phyloP scores from a whole-genome alignment of 441 rosid species.

The Hura crepitans region DNA sequence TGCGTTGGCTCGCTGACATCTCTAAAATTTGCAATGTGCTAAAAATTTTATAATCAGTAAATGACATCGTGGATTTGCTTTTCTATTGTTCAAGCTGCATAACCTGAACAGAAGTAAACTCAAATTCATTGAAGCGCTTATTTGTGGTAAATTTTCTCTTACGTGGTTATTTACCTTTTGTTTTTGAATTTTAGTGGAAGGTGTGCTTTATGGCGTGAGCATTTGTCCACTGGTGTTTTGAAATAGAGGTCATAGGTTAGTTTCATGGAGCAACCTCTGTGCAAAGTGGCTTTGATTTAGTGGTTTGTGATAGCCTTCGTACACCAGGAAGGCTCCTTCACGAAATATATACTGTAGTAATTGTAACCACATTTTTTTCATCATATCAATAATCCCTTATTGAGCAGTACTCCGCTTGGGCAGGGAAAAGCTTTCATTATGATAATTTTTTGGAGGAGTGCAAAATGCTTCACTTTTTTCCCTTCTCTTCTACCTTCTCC shows the following conservation, averaged over 20 bases:
- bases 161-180: background rate
- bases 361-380: background rate
- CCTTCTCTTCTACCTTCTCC: too few relatives aligned
- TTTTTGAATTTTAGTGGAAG: background rate
- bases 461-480: too few relatives aligned
- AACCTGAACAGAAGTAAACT: background rate
- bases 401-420: background rate
- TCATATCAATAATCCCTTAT: background rate
- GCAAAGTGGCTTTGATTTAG: too few relatives aligned
- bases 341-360: background rate
- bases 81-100: background rate
- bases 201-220: background rate
- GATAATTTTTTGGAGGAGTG: background rate
- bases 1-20: background rate
- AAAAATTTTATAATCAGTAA: background rate
- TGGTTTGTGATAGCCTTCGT: too few relatives aligned
- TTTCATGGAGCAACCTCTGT: background rate
- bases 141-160: background rate
- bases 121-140: background rate
- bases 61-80: background rate
- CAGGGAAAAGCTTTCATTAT: background rate
- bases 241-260: background rate
- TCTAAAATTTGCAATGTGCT: background rate
- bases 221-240: background rate
- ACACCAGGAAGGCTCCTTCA: background rate